A percentile compares a stretch with the other conserved stretches of the same genome.
phyloP scores from a whole-genome alignment of 805 yeast genomes.

The Ogataea parapolymorpha region DNA sequence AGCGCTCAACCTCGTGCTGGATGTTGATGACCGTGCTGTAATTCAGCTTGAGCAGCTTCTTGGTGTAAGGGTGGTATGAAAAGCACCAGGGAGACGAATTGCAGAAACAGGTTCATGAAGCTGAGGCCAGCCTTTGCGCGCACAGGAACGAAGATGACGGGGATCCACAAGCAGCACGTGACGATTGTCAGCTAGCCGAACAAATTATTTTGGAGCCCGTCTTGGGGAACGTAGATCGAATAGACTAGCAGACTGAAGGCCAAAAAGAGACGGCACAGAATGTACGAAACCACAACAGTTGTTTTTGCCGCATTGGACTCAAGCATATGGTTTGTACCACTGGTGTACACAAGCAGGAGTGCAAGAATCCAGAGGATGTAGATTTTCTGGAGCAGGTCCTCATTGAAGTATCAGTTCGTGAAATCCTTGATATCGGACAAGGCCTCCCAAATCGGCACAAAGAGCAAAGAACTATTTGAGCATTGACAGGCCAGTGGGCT shows the following conservation, averaged over 20 bases:
- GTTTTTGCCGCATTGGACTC: slow-evolving; percentile 40
- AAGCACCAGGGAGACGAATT: slow-evolving; percentile 37
- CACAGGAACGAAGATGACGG: slow-evolving; percentile 47
- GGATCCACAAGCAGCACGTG: slow-evolving; percentile 45
- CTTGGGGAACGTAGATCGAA: slow-evolving; percentile 46
- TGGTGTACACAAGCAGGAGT: slow-evolving; percentile 49
- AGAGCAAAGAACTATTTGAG: slow-evolving; percentile 49
- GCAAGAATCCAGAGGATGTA: slow-evolving; percentile 52
- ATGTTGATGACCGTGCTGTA: slow-evolving; percentile 60
- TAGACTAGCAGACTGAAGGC: slow-evolving; percentile 35
- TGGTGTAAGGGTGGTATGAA: slow-evolving; percentile 46
- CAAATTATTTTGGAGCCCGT: slow-evolving; percentile 46
- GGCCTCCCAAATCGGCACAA: slow-evolving; percentile 58
- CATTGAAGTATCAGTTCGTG: slow-evolving; percentile 60
- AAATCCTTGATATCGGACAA: slow-evolving; percentile 66
- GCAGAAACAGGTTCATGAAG: slow-evolving; percentile 39
- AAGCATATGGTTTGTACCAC: slow-evolving; percentile 38
- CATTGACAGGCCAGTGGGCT: slow-evolving; percentile 46
- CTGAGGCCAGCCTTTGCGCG: slow-evolving; percentile 46
- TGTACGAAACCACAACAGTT: slow-evolving; percentile 44
- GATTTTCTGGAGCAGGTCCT: slow-evolving; percentile 52
- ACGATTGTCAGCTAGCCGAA: slow-evolving; percentile 34
- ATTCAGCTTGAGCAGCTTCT: slow-evolving; percentile 39
- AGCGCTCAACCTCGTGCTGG: slow-evolving; percentile 65
- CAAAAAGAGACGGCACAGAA: slow-evolving; percentile 43